Base-by-base conservation (phyloP, 441 rosid species). In the Eruca vesicaria region DNA sequence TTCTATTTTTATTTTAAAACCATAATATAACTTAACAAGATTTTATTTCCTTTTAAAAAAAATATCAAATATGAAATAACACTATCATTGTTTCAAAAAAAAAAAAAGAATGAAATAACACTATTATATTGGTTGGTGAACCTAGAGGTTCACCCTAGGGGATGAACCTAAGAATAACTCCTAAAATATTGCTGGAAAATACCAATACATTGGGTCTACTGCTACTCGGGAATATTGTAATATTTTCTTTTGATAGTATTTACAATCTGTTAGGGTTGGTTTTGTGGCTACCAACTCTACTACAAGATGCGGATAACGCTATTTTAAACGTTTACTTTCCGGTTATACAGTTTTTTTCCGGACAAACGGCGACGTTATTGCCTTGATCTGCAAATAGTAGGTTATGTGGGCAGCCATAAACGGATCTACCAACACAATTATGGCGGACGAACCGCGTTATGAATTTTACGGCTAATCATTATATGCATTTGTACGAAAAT, bases 201-300 rank as follows among this genome's bases (percentile, higher is more conserved):
- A 35, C 16, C 73, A 56, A 23, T 23, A 56, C 41, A 35, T 2
- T 26, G 56, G 41, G 33, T 57, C 53, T 2, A 38, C 18, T 38
- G 38, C 56, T 26, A 1, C 50, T 43, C 16, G 38, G 12, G n/a
- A 7, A 38, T 56, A n/a, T 15, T 16, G 18, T 69, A 41, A 38
- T 38, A 23, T 11, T 11, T 33, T 60, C 12, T 32, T 32, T 10
- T 43, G 18, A n/a, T 12, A 48, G n/a, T 33, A 19, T 18, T 6
- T 11, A 35, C 16, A 62, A 7, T 36, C 16, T 19, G 50, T 31
- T 63, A 12, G 52, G 52, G 7, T 23, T 36, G 52, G 16, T 35
- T 63, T 62, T 63, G 15, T 63, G 31, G 41, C 67, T 36, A 63
- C 50, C 66, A 62, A 36, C 29, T 12, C 66, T 11, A 63, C 66